Conservation (phyloP, 192 early-diverging fungal genomes). For the Phycomyces nitens region DNA sequence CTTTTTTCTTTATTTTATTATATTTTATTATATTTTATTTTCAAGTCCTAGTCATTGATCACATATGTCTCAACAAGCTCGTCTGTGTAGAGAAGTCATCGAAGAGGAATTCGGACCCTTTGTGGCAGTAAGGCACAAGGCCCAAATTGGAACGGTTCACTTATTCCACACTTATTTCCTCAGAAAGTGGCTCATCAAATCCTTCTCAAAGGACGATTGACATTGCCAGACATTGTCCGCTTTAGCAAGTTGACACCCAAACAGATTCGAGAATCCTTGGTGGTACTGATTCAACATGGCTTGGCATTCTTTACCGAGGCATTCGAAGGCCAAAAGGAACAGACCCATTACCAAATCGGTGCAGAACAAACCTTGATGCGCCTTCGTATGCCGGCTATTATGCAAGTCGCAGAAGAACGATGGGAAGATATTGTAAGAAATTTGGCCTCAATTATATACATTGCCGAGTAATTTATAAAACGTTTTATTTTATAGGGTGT, state of each 20-base stretch:
- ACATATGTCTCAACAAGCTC: conserved; percentile 24
- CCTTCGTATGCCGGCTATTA: conserved; percentile 50
- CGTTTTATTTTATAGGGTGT: conserved; percentile 24
- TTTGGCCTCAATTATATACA: no score
- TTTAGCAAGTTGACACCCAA: conserved; percentile 42
- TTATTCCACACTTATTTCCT: no score
- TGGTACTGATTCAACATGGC: conserved; percentile 86
- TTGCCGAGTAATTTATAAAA: no score
- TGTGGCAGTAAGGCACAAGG: conserved; percentile 50
- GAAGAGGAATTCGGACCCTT: conserved; percentile 77
- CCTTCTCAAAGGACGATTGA: conserved; percentile 63
- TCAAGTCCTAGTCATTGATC: not conserved
- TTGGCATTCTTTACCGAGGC: conserved; percentile 67
- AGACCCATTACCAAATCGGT: conserved; percentile 68
- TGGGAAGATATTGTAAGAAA: conserved; percentile 53
- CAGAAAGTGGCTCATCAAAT: conserved; percentile 62
- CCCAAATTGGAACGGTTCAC: no score
- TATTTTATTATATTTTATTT: no score
- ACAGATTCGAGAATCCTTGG: conserved; percentile 69
- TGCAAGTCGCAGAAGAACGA: conserved; percentile 51
- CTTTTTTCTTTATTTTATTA: no score
- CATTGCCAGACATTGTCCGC: conserved; percentile 50
- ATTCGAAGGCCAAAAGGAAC: conserved; percentile 53
- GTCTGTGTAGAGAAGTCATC: conserved; percentile 50
- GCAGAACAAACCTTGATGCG: conserved; percentile 55